Evolutionary conservation across 345 rosid genomes (phyloP), one percentile per base, ranked within the genome.

Genomic region (Syzygium grande): DNA sequence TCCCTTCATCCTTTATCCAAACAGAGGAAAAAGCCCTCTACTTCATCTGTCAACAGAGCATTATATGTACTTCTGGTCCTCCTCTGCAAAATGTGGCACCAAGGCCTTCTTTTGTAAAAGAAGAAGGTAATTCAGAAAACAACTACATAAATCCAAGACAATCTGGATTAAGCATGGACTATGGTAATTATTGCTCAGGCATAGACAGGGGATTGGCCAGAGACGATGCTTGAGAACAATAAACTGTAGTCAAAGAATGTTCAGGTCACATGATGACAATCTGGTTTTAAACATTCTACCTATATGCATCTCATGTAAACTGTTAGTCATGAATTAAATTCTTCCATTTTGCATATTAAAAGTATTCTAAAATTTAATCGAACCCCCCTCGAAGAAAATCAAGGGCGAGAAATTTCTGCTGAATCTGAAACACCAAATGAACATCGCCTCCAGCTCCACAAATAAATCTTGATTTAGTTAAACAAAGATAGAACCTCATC

Each of bases 1-100:
- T 84, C 86, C 84, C 49, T 89, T 86, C 90, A 89, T 89, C 90
- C 85, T 89, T 68, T 55, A 86, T 21, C 14, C 79, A 85, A 55
- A n/a, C 85, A 68, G 79, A 22, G 22, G 83, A 7, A 41, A 53
- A 87, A 30, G 38, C 25, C 5, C 68, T 79, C 30, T 22, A 87
- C 29, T 59, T 22, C 59, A 52, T 58, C 59, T 14, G 49, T 55
- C 9, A 27, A 19, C 14, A 52, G 58, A 41, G 46, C 23, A 80
- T 55, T 30, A 21, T 9, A 16, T 21, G 80, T 54, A 53, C 73
- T 78, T 51, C 77, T 61, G 46, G 30, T 80, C 65, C 58, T 78
- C 22, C 53, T 49, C 85, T 53, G 84, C 84, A 80, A 79, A 87
- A 54, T 41, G 73, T 5, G 5, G 77, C 61, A 49, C 9, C 2